Conservation (phyloP, 2,329 filamentous ascomycete species). For the Colletotrichum orchidophilum region DNA sequence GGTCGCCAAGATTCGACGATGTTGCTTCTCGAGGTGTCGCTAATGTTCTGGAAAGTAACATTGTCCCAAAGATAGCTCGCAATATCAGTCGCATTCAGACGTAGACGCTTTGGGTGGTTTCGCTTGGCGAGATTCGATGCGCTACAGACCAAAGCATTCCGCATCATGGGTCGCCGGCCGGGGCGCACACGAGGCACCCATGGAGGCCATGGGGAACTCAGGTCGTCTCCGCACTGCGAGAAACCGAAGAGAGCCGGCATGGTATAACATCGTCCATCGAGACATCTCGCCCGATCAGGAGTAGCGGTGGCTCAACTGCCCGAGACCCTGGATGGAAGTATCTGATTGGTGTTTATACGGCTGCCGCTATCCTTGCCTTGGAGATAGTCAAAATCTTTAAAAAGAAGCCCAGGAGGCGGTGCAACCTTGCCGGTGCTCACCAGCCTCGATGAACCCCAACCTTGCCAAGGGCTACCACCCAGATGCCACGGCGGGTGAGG, state of each 20-base stretch:
- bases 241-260: conserved; percentile 10
- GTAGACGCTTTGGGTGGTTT: conserved; percentile 8
- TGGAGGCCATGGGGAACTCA: background rate
- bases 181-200: conserved; percentile 4
- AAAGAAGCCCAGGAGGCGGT: conserved; percentile 35
- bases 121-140: conserved; percentile 21
- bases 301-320: conserved; percentile 31
- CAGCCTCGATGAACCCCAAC: conserved; percentile 25
- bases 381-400: conserved; percentile 34
- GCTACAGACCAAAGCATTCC: conserved; percentile 10
- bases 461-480: conserved; percentile 27
- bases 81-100: conserved; percentile 12
- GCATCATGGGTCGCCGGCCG: background rate
- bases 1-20: background rate
- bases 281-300: conserved; percentile 31
- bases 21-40: background rate
- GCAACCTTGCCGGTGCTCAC: conserved; percentile 26
- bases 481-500: conserved; percentile 8
- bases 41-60: background rate
- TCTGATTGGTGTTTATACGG: conserved; percentile 34
- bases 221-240: background rate
- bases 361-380: conserved; percentile 24
- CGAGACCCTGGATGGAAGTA: conserved; percentile 4
- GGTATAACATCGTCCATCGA: conserved; percentile 29
- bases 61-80: conserved; percentile 5